phyloP scores from a whole-genome alignment of 768 basidiomycete species.

The Piloderma croceum region DNA sequence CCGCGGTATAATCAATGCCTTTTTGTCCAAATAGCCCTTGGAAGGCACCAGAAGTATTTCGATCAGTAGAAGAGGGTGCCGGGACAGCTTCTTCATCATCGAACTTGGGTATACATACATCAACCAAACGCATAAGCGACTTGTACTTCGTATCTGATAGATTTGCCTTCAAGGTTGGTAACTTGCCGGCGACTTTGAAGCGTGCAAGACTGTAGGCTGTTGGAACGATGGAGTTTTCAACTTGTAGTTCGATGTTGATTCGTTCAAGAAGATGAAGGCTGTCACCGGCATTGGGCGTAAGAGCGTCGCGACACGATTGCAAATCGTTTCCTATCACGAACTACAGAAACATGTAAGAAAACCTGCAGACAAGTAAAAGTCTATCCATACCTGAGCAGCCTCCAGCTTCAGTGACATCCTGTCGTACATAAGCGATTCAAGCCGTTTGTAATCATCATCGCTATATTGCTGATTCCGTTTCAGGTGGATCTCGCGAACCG shows the following conservation, averaged over 20 bases:
- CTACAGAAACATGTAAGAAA: conserved; percentile 33
- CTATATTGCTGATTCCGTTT: conserved; percentile 82
- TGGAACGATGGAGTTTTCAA: conserved; percentile 91
- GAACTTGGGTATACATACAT: conserved; percentile 84
- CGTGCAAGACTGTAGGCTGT: conserved; percentile 74
- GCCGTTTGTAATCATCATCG: conserved; percentile 77
- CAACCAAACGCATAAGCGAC: conserved; percentile 85
- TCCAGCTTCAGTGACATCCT: conserved; percentile 76
- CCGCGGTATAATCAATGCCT: conserved; percentile 65
- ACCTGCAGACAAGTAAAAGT: conserved; percentile 1
- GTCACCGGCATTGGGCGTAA: conserved; percentile 50
- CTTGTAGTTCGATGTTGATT: conserved; percentile 81
- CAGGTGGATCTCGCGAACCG: conserved; percentile 67
- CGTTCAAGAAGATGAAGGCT: conserved; percentile 86
- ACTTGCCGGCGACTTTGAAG: conserved; percentile 85
- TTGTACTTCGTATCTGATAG: conserved; percentile 89
- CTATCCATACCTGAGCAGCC: conserved; percentile 74
- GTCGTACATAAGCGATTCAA: conserved; percentile 96
- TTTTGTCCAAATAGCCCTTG: conserved; percentile 47
- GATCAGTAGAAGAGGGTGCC: no score
- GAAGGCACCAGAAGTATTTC: conserved; percentile 47
- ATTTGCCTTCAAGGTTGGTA: conserved; percentile 86
- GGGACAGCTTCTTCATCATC: conserved; percentile 43
- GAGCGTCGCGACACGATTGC: conserved; percentile 73
- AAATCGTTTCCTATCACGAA: conserved; percentile 86